Base-by-base conservation (phyloP, 1,139 yeast genomes). In the Sugiyamaella xylanicola region DNA sequence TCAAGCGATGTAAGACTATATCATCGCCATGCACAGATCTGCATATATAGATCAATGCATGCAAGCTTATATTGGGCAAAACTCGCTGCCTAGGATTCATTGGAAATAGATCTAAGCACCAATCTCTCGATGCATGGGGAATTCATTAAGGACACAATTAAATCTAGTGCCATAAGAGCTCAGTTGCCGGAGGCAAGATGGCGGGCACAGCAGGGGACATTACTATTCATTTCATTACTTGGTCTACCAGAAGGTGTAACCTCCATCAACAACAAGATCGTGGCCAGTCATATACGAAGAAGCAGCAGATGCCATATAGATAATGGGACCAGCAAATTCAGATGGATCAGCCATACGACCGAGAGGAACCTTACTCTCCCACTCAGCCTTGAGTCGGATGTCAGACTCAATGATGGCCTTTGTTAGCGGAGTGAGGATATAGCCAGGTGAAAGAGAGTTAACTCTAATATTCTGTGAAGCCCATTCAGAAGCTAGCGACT, bases 401-500 rank as follows among this genome's bases (percentile, higher is more conserved):
- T 84, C 77, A 65, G 81, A 81, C 48, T 78, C 79, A 54, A 80
- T 74, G 47, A 83, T 85, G 58, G 81, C 79, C 65, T 78, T 80
- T 16, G 87, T 81, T 63, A 85, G 74, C 39, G 87, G 86, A 4
- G 91, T 85, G 58, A 77, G 73, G 61, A 87, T 86, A 74, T 88
- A 88, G 49, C 96, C 96, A 29, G 96, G 96, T 35, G 91, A 85
- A 54, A 88, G 72, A 27, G 90, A 76, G 74, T 88, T 88, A 61
- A 87, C 91, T 71, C 96, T 80, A 70, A 86, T 84, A 52, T 85
- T 85, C 68, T 84, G 81, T 54, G 81, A 77, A 37, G 95, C 89
- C 95, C 96, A 89, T 72, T 89, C 96, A 51, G 85, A 83, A 15
- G 95, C 95, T 60, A 89, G 77, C 1, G 92, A 83, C 72, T 81